phyloP scores from a whole-genome alignment of 2,329 filamentous ascomycete species.

The Chalara sp. region DNA sequence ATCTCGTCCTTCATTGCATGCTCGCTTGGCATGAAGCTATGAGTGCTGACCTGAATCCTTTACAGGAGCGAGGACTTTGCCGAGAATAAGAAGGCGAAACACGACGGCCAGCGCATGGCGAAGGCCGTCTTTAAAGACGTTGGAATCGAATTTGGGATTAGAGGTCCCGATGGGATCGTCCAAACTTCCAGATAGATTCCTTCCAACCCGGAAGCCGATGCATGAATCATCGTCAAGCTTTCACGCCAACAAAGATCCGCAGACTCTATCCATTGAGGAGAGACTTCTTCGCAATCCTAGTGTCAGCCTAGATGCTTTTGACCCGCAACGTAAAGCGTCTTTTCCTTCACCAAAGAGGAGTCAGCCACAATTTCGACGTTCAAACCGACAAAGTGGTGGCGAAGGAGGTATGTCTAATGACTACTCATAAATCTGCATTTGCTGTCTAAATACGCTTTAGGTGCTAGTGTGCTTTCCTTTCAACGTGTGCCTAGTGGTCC shows the following conservation, averaged over 20 bases:
- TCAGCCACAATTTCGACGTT: conserved; percentile 9
- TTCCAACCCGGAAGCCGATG: conserved; percentile 35
- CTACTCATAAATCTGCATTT: neutral
- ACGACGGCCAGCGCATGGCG: conserved; percentile 1
- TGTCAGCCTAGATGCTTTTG: conserved; percentile 45
- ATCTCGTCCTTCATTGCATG: neutral
- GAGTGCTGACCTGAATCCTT: neutral
- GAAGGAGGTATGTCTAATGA: conserved; percentile 9
- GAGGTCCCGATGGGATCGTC: conserved; percentile 12
- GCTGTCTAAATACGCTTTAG: conserved; percentile 12
- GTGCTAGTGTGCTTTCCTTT: conserved; percentile 24
- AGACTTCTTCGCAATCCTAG: conserved; percentile 36
- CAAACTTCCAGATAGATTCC: conserved; percentile 48
- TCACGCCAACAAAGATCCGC: conserved; percentile 41
- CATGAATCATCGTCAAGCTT: conserved; percentile 34
- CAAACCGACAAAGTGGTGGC: conserved; percentile 19
- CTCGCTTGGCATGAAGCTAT: neutral
- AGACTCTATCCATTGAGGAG: conserved; percentile 39
- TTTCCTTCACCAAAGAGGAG: conserved; percentile 16
- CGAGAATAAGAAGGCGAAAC: neutral
- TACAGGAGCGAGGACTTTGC: neutral
- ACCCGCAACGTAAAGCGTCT: conserved; percentile 27
- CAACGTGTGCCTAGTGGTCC: conserved; percentile 19
- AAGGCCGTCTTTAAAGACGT: conserved; percentile 14
- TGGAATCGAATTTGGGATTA: conserved; percentile 11